Percentiles rank a stretch among this genome's conserved stretches.
Evolutionary conservation across 345 rosid genomes (phyloP).

Genomic region (Syzygium grande): DNA sequence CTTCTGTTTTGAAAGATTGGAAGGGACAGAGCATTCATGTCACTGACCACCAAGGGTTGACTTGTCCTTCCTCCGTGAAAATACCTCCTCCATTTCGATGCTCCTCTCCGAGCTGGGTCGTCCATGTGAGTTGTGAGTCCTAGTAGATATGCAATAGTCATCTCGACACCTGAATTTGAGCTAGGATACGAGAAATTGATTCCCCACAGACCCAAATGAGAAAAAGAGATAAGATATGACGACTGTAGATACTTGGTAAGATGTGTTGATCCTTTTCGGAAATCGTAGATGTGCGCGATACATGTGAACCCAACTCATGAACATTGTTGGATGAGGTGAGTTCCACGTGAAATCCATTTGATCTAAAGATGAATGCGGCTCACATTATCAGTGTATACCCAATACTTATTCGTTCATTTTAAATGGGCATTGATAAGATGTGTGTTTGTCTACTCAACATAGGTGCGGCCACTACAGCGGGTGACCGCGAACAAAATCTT

Average conservation of each 20-base stretch:
- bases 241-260: not conserved
- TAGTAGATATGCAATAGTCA: not conserved
- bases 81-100: not conserved
- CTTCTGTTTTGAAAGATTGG: not conserved
- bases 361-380: not conserved
- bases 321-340: not conserved
- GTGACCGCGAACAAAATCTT: not conserved
- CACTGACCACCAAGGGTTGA: not conserved
- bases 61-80: not conserved
- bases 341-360: not conserved
- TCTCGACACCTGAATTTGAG: not conserved
- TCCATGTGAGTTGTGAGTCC: not conserved
- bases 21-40: not conserved
- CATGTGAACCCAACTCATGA: not conserved
- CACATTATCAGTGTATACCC: not conserved
- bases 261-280: too few relatives aligned
- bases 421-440: not conserved
- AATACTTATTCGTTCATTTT: not conserved
- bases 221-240: not conserved
- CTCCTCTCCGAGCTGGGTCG: accelerated
- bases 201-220: accelerated
- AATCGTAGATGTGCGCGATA: not conserved
- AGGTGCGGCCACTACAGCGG: not conserved
- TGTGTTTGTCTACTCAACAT: not conserved
- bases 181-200: not conserved